These are phyloP conservation scores for Garcia nutans DNA, from an alignment of 345 rosid genomes.

Conservation along the genomic window DNA sequence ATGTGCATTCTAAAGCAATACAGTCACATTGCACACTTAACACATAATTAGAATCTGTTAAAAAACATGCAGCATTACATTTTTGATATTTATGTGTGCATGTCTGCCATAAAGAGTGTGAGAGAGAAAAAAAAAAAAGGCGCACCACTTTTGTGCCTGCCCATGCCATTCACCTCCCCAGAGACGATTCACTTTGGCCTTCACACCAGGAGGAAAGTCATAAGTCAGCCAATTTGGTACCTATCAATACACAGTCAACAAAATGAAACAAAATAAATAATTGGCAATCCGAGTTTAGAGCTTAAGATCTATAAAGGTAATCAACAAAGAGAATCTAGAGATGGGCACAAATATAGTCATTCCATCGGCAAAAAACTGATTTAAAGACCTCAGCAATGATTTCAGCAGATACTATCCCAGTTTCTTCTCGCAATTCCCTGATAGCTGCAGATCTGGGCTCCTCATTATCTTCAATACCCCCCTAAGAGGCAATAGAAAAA, in stretches of 20 bases:
- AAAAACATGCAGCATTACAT: background rate
- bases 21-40: background rate
- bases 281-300: background rate
- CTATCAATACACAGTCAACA: constrained; percentile 37
- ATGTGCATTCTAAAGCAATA: background rate
- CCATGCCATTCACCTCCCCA: constrained; percentile 99
- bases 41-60: background rate
- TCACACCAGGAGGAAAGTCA: constrained; percentile 90
- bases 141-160: constrained; percentile 92
- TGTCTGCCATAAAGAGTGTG: background rate
- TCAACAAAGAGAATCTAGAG: background rate
- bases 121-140: constrained; percentile 6
- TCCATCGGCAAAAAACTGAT: background rate
- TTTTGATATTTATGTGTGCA: background rate
- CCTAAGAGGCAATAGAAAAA: constrained; percentile 43
- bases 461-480: constrained; percentile 92
- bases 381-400: constrained; percentile 68
- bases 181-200: constrained; percentile 92
- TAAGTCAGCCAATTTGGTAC: constrained; percentile 92
- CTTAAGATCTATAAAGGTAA: background rate
- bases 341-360: too few relatives aligned
- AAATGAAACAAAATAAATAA: background rate
- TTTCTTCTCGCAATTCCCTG: constrained; percentile 85
- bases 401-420: constrained; percentile 87
- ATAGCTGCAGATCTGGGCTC: constrained; percentile 88